Evolutionary conservation across 768 basidiomycete genomes (phyloP), one percentile per base, ranked within the genome.

Genomic region (Kwoniella bestiolae): DNA sequence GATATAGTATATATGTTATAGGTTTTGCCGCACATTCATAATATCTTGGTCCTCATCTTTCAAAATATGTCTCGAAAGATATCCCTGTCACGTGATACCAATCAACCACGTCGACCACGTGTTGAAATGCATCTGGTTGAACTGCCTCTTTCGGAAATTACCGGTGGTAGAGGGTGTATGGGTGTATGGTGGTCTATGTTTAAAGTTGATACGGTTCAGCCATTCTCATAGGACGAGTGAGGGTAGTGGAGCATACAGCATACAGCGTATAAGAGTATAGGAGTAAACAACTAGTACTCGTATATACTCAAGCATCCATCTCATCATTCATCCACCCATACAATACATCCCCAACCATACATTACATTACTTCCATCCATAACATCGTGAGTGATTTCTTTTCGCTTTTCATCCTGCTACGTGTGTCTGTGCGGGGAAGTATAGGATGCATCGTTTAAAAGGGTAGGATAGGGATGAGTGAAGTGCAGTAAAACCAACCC

Each of bases 91-190:
- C 61, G 61, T 55, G 61, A 62, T 47, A 23, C 11, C 25, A 26
- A 5, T 16, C 7, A 14, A 38, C 3, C 23, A 26, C 8, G 3
- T 3, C 9, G 2, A 21, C 18, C n/a, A 32, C 45, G 25, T 35
- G 50, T 52, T 16, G 18, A 5, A 16, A 8, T 1, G 41, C 8
- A 8, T 3, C 1, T 16, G 29, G 3, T 50, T 29, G 1, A 31
- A 62, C 52, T 55, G 63, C 63, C 63, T 64, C 63, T 56, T 64
- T 64, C 63, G 63, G 63, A 16, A 64, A 64, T 64, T 44, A 8
- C 14, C 56, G 56, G 56, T 16, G n/a, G 46, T 47, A 21, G 46
- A 18, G 52, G 14, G 3, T 4, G 18, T 34, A 28, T 34, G 9
- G 18, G 23, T 41, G 12, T 44, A 45, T 1, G 46, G 29, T 46